Base-by-base conservation (phyloP, 192 early-diverging fungal species). In the Coemansia sp. region DNA sequence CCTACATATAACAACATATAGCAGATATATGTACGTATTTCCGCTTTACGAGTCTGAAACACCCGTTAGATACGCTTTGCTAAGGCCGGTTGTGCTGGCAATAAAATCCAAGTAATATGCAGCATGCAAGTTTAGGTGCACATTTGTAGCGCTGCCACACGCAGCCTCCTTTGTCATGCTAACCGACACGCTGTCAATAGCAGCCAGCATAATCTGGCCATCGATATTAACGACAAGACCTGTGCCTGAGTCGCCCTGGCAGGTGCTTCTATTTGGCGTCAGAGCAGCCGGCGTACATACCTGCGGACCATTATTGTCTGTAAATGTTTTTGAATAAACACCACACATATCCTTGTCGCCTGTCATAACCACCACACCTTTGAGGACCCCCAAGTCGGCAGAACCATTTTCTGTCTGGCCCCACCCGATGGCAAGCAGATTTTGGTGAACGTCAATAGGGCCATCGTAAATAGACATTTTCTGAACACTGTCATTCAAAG, bases 361-460 rank as follows among this genome's bases (percentile, higher is more conserved):
- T 1, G 68, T 50, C 0, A 36, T 56, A 2, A 53, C 50, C 2
- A 64, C 17, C 2, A 58, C 58, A 8, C 68, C 68, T 18, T 61
- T 50, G n/a, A 72, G 49, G 9, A 64, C 46, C 11, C 38, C 43
- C 9, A 46, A 38, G 25, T 55, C 17, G 2, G 38, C 24, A 7
- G 74, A 61, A 15, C 23, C 50, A 14, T 33, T 33, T 7, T 67
- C 57, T 1, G 68, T 58, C 0, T 46, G 20, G n/a, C 75, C 75
- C 75, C 75, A 78, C 23, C 75, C 75, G 33, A 63, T 64, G 10
- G 75, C 64, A 42, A 70, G 20, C 18, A 71, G 27, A 6, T 26
- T 39, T 37, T 72, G 57, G 30, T 40, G 41, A 3, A 40, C 36
- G 7, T 26, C 37, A 14, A 78, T 39, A 0, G 5, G 2, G 9